These are phyloP conservation scores for Nepenthes mirabilis DNA, from an alignment of 148 eudicot genomes.

Conservation along the genomic window DNA sequence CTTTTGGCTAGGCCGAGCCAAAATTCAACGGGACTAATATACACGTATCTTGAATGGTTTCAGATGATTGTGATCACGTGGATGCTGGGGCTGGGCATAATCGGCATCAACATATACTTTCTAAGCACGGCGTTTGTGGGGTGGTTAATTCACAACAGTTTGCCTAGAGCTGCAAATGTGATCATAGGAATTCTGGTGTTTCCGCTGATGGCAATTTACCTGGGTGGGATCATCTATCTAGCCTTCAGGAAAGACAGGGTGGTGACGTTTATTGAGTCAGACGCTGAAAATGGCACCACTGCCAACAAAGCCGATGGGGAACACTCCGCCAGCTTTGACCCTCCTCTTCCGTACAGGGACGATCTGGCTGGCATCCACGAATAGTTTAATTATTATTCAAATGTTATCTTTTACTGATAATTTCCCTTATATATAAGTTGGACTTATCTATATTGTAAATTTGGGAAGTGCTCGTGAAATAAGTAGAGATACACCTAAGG, in stretches of 20 bases:
- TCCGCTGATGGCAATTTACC: constrained; percentile 58
- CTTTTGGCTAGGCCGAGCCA: too few species aligned
- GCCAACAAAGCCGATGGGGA: background rate
- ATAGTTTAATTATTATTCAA: too few species aligned
- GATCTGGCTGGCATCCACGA: constrained; percentile 30
- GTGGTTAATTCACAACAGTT: background rate
- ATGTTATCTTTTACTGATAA: constrained; percentile 12
- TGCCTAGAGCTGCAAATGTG: constrained; percentile 63
- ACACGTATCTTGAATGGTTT: too few species aligned
- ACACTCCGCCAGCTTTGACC: constrained; percentile 1
- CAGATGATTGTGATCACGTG: constrained; percentile 73
- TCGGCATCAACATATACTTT: constrained; percentile 80
- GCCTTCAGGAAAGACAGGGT: constrained; percentile 64
- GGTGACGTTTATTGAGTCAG: constrained; percentile 41
- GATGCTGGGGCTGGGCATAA: constrained; percentile 67
- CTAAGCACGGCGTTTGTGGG: constrained; percentile 49
- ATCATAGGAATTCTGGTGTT: constrained; percentile 66
- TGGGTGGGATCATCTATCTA: constrained; percentile 47
- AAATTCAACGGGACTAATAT: too few species aligned
- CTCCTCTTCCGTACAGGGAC: constrained; percentile 26
- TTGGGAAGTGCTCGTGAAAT: too few species aligned
- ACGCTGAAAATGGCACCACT: background rate
- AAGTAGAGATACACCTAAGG: too few species aligned
- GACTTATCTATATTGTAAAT: background rate
- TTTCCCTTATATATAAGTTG: background rate